Percentiles rank a stretch among this genome's conserved stretches.
phyloP scores from a whole-genome alignment of 768 basidiomycete species.

The Lactarius akahatsu region DNA sequence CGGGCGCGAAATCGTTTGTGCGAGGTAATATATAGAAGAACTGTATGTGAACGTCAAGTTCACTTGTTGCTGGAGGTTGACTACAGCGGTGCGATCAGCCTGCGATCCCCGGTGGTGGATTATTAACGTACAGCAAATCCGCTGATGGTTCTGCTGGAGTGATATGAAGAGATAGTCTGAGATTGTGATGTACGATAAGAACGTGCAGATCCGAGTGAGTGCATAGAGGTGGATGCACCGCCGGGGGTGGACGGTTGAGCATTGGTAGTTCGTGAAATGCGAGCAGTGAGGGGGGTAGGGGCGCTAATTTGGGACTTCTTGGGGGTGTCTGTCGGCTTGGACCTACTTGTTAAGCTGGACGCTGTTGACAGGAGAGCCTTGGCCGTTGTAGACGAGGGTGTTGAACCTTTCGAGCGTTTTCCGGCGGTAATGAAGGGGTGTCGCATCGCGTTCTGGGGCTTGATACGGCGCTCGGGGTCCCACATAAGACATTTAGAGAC shows the following conservation, averaged over 20 bases:
- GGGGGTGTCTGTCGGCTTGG: constrained; percentile 67
- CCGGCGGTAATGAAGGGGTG: constrained; percentile 85
- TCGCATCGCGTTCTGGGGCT: constrained; percentile 88
- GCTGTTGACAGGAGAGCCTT: constrained; percentile 60
- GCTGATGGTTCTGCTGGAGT: constrained; percentile 71
- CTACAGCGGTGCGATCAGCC: constrained; percentile 17
- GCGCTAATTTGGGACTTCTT: constrained; percentile 90
- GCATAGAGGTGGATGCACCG: constrained; percentile 41
- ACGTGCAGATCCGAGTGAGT: constrained; percentile 60
- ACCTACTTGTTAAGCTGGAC: constrained; percentile 53
- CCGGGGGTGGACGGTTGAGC: constrained; percentile 61
- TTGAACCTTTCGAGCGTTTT: constrained; percentile 47
- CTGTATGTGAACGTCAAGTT: constrained; percentile 30
- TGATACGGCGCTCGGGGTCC: constrained; percentile 96
- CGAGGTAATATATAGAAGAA: constrained; percentile 21
- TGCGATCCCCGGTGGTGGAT: constrained; percentile 30
- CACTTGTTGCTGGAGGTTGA: constrained; percentile 28
- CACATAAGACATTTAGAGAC: constrained; percentile 95
- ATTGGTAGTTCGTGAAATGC: constrained; percentile 56
- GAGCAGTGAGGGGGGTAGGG: constrained; percentile 83
- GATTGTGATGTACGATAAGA: constrained; percentile 69
- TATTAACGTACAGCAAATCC: constrained; percentile 53
- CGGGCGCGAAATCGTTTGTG: constrained; percentile 17
- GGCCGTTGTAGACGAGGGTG: constrained; percentile 44
- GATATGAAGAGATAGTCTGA: constrained; percentile 69